Conservation (phyloP, 2,329 filamentous ascomycete species). For the Aureobasidium pullulans region DNA sequence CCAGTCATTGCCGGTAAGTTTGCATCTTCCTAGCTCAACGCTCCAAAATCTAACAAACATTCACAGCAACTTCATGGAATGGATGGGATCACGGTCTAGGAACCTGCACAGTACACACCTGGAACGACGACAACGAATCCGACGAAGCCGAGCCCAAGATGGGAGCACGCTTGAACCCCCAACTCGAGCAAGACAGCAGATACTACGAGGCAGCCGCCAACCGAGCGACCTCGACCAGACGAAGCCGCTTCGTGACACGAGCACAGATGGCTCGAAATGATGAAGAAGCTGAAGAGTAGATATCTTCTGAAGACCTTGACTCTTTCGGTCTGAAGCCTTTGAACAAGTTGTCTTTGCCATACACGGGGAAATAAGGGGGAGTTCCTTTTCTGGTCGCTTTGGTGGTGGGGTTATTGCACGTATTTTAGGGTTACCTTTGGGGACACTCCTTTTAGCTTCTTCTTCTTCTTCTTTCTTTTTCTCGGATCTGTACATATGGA, state of each 20-base stretch:
- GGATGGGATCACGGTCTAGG: slow-evolving; percentile 65
- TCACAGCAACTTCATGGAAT: slow-evolving; percentile 71
- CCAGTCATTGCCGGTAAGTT: slow-evolving; percentile 64
- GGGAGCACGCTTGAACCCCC: slow-evolving; percentile 54
- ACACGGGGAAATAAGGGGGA: neutral
- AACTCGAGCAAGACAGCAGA: slow-evolving; percentile 43
- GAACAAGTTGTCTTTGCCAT: neutral
- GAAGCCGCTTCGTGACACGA: neutral
- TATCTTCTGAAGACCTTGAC: neutral
- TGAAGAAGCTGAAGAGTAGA: slow-evolving; percentile 19
- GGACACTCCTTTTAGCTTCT: neutral
- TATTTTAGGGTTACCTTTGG: neutral
- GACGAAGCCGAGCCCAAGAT: slow-evolving; percentile 56
- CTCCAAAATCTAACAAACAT: neutral
- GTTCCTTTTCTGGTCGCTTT: neutral
- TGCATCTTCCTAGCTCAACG: neutral
- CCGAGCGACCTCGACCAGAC: neutral
- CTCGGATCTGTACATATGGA: neutral
- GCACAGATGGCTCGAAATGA: slow-evolving; percentile 8
- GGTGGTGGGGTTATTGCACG: neutral
- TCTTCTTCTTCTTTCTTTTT: neutral
- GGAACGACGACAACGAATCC: slow-evolving; percentile 53
- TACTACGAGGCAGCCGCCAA: slow-evolving; percentile 29
- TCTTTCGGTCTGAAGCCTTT: neutral
- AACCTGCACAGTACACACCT: slow-evolving; percentile 71